Evolutionary conservation across 1,284 basidiomycete genomes (phyloP).

Genomic region (Takashimella koratensis): DNA sequence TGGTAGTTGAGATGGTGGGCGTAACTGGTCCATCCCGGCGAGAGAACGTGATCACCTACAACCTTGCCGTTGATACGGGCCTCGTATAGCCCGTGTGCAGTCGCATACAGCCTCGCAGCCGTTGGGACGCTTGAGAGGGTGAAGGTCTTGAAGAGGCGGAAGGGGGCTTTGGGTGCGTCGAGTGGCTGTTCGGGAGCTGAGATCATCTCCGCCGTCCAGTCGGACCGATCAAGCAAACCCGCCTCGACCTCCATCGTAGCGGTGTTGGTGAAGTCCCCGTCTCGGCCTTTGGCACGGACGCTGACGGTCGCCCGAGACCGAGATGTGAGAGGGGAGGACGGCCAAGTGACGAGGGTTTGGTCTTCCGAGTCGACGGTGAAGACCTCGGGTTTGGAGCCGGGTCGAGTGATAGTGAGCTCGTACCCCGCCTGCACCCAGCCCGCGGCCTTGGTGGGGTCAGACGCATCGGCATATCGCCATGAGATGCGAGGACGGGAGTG

Average conservation of each 20-base stretch:
- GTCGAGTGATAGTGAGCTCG: conserved; percentile 20
- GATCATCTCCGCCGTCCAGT: conserved; percentile 29
- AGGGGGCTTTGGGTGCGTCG: conserved; percentile 27
- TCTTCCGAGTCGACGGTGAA: conserved; percentile 14
- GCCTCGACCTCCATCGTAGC: conserved; percentile 17
- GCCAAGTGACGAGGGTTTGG: conserved; percentile 34
- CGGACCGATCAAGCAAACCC: conserved; percentile 16
- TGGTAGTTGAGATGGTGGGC: conserved; percentile 35
- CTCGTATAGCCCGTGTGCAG: conserved; percentile 41
- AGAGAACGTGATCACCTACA: conserved; percentile 36
- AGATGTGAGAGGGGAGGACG: conserved; percentile 20
- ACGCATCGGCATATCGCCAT: conserved; percentile 25
- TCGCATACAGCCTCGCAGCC: conserved; percentile 32
- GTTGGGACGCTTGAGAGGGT: not conserved
- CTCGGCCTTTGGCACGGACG: conserved; percentile 18
- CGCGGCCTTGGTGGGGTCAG: conserved; percentile 1
- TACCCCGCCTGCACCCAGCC: conserved; percentile 34
- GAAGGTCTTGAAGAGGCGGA: conserved; percentile 20
- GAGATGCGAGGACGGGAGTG: conserved; percentile 24
- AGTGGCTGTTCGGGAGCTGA: conserved; percentile 9
- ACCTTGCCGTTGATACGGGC: conserved; percentile 31
- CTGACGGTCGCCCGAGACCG: conserved; percentile 18
- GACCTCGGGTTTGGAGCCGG: conserved; percentile 9
- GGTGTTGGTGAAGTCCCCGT: conserved; percentile 13
- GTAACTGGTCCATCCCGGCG: conserved; percentile 44